A percentile compares a stretch with the other conserved stretches of the same genome.
phyloP scores from a whole-genome alignment of 495 filamentous ascomycete species.

The Niebla homalea region DNA sequence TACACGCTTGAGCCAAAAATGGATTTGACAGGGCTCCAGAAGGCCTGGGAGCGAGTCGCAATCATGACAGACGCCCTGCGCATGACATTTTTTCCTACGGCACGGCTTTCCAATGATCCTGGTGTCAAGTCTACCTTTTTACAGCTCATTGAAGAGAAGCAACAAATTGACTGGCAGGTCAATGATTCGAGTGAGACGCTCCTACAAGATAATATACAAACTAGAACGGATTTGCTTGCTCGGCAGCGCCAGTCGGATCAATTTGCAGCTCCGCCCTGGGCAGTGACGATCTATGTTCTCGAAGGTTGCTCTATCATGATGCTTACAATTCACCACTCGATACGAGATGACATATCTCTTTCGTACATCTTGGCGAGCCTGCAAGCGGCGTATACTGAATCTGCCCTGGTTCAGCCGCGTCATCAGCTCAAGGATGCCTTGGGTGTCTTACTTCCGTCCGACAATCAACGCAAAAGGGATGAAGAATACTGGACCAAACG shows the following conservation, averaged over 20 bases:
- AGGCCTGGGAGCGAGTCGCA: constrained; percentile 48
- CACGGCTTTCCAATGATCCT: constrained; percentile 6
- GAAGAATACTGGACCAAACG: constrained; percentile 19
- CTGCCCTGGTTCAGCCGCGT: not conserved
- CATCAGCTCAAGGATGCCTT: constrained; percentile 20
- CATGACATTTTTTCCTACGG: constrained; percentile 43
- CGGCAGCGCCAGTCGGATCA: constrained; percentile 16
- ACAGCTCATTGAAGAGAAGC: constrained; percentile 21
- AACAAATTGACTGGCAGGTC: constrained; percentile 20
- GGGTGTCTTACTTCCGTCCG: constrained; percentile 13
- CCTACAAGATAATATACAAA: constrained; percentile 5
- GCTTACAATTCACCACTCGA: constrained; percentile 24
- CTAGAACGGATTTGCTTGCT: constrained; percentile 16
- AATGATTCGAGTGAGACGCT: constrained; percentile 7
- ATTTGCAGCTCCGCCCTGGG: constrained; percentile 21
- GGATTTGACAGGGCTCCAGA: constrained; percentile 38
- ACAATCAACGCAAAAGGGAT: constrained; percentile 10
- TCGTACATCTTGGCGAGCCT: constrained; percentile 21
- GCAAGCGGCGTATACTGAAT: constrained; percentile 11
- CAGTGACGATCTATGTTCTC: constrained; percentile 22
- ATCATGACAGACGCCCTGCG: constrained; percentile 49
- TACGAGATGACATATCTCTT: constrained; percentile 25
- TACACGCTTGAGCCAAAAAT: constrained; percentile 30
- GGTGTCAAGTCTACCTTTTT: constrained; percentile 14
- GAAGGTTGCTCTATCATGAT: constrained; percentile 17